A percentile compares a stretch with the other conserved stretches of the same genome.
These are phyloP conservation scores for Neurospora sp. DNA, from an alignment of 495 filamentous ascomycete genomes.

Conservation along the genomic window DNA sequence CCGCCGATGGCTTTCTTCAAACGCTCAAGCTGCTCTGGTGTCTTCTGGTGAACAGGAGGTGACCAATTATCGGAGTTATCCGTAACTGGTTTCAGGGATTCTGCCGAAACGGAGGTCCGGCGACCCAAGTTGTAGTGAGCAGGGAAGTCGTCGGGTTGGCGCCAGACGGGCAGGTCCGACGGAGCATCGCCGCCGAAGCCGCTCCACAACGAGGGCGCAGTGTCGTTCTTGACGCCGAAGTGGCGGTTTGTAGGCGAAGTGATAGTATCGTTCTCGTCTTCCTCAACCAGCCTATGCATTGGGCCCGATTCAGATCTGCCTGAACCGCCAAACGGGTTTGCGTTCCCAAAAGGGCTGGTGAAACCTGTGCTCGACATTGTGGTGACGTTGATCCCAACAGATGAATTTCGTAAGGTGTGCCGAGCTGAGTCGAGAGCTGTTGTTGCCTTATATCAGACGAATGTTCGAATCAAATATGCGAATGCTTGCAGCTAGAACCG, in stretches of 20 bases:
- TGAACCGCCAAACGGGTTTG: slow-evolving; percentile 39
- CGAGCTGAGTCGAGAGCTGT: background rate
- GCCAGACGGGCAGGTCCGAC: slow-evolving; percentile 27
- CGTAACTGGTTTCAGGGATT: slow-evolving; percentile 83
- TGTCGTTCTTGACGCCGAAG: slow-evolving; percentile 22
- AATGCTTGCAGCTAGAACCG: background rate
- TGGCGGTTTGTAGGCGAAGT: slow-evolving; percentile 46
- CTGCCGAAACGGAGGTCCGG: slow-evolving; percentile 92
- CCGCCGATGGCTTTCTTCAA: slow-evolving; percentile 70
- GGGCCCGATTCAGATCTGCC: slow-evolving; percentile 25
- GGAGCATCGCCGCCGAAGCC: slow-evolving; percentile 41
- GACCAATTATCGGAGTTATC: slow-evolving; percentile 81
- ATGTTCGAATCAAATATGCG: background rate
- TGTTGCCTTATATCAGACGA: background rate
- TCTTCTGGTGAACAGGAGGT: slow-evolving; percentile 75
- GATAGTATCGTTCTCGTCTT: slow-evolving; percentile 48
- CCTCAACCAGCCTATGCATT: slow-evolving; percentile 45
- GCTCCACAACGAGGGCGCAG: slow-evolving; percentile 24
- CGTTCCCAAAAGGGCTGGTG: slow-evolving; percentile 44
- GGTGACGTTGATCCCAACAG: background rate
- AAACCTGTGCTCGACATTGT: slow-evolving; percentile 43
- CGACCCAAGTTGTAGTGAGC: slow-evolving; percentile 88
- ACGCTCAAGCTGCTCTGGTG: slow-evolving; percentile 65
- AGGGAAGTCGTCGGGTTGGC: slow-evolving; percentile 62
- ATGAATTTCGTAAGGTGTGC: background rate